Percentiles rank a stretch among this genome's conserved stretches.
Evolutionary conservation across 2,329 filamentous ascomycete species (phyloP).

Genomic region (Bisporella sp.): DNA sequence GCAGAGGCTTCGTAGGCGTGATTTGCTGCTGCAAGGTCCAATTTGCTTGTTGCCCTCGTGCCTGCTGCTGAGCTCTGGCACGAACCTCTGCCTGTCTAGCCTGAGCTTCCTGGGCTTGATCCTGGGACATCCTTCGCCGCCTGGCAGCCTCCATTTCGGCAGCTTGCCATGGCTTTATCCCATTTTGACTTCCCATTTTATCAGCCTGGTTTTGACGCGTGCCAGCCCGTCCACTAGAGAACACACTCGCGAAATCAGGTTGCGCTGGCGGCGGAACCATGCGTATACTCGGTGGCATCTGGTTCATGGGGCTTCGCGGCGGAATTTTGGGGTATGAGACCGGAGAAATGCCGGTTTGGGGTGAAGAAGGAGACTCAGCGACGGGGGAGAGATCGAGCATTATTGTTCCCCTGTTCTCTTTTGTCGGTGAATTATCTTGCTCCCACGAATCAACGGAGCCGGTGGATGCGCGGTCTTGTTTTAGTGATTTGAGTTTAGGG

Average conservation of each 20-base stretch:
- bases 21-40: neutral
- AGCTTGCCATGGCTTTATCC: conserved; percentile 18
- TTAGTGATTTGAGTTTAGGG: neutral
- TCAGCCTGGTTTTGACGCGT: neutral
- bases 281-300: neutral
- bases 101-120: neutral
- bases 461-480: conserved; percentile 10
- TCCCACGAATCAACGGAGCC: conserved; percentile 6
- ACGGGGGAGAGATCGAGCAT: conserved; percentile 23
- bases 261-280: conserved; percentile 17
- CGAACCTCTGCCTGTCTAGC: neutral
- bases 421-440: neutral
- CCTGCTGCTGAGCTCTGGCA: too few relatives aligned
- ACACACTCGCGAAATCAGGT: conserved; percentile 9
- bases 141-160: conserved; percentile 19
- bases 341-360: conserved; percentile 7
- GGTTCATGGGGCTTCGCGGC: neutral
- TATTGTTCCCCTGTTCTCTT: conserved; percentile 6
- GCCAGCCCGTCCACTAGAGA: neutral
- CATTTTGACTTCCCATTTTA: neutral
- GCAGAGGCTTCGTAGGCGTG: neutral
- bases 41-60: too few relatives aligned
- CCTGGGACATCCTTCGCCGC: conserved; percentile 2
- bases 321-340: conserved; percentile 10
- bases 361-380: conserved; percentile 20